Evolutionary conservation across 495 filamentous ascomycete genomes (phyloP), one percentile per base, ranked within the genome.

Genomic region (Penicillium cataractarum): DNA sequence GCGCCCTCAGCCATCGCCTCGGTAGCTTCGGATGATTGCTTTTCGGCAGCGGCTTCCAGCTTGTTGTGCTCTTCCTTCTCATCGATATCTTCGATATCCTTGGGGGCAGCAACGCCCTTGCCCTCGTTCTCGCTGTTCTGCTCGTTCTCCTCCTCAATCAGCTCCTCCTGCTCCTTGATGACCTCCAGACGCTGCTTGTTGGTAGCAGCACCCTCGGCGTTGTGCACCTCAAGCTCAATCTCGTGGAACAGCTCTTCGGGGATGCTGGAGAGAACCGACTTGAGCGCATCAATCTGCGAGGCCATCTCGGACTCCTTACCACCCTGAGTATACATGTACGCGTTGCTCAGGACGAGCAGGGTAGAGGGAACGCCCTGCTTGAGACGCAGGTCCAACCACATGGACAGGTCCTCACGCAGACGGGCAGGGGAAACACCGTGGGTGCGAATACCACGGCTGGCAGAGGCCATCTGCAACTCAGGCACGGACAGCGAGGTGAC

Each of bases 151-250:
- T 98, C 96, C 61, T 97, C 86, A 66, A 99, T 99, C 55, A 99
- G 86, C 68, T 98, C 95, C 72, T 99, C 91, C 79, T 99, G 95
- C 80, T 99, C 95, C 85, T 92, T 96, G 69, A 99, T 84, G 8
- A 99, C 95, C 83, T 99, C 95, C n/a, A 99, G 87, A 71, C 95
- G 90, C 80, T 99, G 95, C 82, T 93, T 96, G 84, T 99, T 99
- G 57, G 96, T 99, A 54, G 95, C 96, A 12, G 93, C 95, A 59
- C 95, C 95, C 80, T 99, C 95, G 51, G 93, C 92, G 60, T 89
- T 96, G 82, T 98, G 92, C 27, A 98, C 93, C 81, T 98, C 96
- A 32, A 99, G 89, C 76, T 99, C 95, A 63, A 98, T 97, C 79
- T 99, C 95, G 81, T 99, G 95, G 89, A 95, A 98, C 40, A 99